Evolutionary conservation across 768 basidiomycete species (phyloP), one percentile per base, ranked within the genome.

Genomic region (Russula sp.): DNA sequence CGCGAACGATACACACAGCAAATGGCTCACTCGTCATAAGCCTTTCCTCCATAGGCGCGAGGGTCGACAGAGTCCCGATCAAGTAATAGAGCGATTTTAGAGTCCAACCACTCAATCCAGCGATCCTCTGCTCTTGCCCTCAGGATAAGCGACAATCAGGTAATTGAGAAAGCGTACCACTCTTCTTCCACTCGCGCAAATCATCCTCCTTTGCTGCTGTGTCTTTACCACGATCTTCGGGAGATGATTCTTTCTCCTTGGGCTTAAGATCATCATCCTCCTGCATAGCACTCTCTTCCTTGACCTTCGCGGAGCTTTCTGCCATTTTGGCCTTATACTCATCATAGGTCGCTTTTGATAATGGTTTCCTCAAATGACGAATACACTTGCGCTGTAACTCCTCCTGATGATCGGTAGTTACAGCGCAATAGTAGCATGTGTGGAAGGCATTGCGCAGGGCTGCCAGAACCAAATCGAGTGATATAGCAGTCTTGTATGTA

Each of bases 391-490:
- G 85, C 75, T 94, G 88, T 70, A 99, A 82, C 79, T 97, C 94
- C 77, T 99, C 97, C 74, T 89, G 77, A 78, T 94, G 94, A 77
- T 96, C 89, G 73, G 87, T 89, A 69, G 91, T 84, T 73, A 92
- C 86, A 70, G 89, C 87, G 81, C 97, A 99, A 78, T 99, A 99
- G 77, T 96, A 99, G 84, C 97, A 97, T 71, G 91, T 87, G 82
- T 93, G 83, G 76, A 89, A 94, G 59, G 91, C 95, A 73, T 86
- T 82, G 69, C 97, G 91, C 72, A 99, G 79, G 77, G 97, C 98
- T 56, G 89, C 87, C 74, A 98, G 79, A 76, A 94, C 94, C 74
- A 96, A 78, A 78, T 99, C 97, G 75, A 98, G 82, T 70, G 89
- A 83, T 70, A 94, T 78, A 71, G 84, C 82, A 69, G 85, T 84